Conservation (phyloP, 352 stramenopile species). For the Hyaloperonospora brassicae region DNA sequence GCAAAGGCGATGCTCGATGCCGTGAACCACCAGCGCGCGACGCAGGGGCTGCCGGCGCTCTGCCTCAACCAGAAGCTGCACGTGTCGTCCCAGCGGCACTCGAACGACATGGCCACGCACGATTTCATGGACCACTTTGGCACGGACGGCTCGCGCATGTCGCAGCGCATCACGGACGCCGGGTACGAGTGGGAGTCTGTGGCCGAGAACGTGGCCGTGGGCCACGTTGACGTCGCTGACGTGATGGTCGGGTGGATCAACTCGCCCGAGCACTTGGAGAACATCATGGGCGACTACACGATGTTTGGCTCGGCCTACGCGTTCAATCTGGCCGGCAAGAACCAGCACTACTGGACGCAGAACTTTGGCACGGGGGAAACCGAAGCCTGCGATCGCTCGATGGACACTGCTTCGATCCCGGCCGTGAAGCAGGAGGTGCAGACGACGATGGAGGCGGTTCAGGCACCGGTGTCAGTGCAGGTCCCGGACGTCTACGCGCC, state of each 20-base stretch:
- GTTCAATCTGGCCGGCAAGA: conserved; percentile 18
- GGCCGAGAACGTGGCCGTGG: conserved; percentile 37
- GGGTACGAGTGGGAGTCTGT: conserved; percentile 42
- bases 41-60: conserved; percentile 23
- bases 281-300: conserved; percentile 34
- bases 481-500: too few relatives aligned
- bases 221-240: conserved; percentile 24
- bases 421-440: too few relatives aligned
- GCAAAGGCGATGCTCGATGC: conserved; percentile 28
- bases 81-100: conserved; percentile 18
- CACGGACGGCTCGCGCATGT: conserved; percentile 30
- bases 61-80: conserved; percentile 35
- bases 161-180: conserved; percentile 27
- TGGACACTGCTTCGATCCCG: too few relatives aligned
- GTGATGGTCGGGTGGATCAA: conserved; percentile 42
- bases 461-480: too few relatives aligned
- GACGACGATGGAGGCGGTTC: too few relatives aligned
- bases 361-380: conserved; percentile 29
- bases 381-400: too few relatives aligned
- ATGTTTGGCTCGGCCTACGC: conserved; percentile 40
- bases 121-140: conserved; percentile 47
- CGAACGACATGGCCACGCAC: conserved; percentile 35
- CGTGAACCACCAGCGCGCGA: conserved; percentile 39
- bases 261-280: conserved; percentile 29
- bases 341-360: conserved; percentile 53